Conservation (phyloP, 129 eudicot genomes). For the Smallanthus sonchifolius region DNA sequence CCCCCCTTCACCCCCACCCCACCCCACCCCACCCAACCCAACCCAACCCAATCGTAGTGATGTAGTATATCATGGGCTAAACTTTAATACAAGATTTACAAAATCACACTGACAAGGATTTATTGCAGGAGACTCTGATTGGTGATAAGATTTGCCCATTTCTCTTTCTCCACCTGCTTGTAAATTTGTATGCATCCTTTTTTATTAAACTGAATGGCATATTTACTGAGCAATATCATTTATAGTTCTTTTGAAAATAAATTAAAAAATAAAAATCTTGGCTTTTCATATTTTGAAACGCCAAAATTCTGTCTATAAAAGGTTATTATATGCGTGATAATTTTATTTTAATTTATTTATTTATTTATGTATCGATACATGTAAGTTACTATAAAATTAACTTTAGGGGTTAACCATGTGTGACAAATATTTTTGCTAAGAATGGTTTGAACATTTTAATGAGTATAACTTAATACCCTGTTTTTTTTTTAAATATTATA, state of each 20-base stretch:
- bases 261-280: background rate
- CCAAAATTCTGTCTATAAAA: background rate
- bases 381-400: too few relatives aligned
- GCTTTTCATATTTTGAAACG: background rate
- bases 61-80: too few relatives aligned
- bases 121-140: constrained; percentile 12
- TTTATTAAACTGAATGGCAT: background rate
- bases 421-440: too few relatives aligned
- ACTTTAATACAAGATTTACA: background rate
- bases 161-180: background rate
- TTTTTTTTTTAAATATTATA: too few relatives aligned
- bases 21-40: too few relatives aligned
- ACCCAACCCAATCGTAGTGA: too few relatives aligned
- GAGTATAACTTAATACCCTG: too few relatives aligned
- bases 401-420: too few relatives aligned
- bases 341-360: too few relatives aligned
- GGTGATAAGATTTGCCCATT: constrained; percentile 28
- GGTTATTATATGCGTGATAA: too few relatives aligned
- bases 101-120: background rate
- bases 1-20: too few relatives aligned
- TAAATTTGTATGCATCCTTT: background rate
- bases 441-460: too few relatives aligned
- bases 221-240: background rate
- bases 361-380: background rate
- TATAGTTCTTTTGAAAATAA: background rate